These are phyloP conservation scores for Condylostoma magnum DNA, from an alignment of 169 alveolate species.

Conservation along the genomic window DNA sequence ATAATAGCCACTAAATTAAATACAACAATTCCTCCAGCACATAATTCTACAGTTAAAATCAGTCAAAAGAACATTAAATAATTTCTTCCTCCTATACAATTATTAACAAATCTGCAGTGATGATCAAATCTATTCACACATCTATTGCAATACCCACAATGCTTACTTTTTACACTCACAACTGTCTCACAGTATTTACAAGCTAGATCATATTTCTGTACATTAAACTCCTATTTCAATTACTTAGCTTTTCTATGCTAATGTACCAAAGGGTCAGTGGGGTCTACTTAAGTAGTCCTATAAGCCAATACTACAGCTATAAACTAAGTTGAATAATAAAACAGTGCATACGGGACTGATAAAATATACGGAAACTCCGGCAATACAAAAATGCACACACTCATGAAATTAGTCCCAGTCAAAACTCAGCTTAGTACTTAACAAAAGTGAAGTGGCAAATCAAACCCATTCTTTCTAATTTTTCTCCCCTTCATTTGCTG, in stretches of 20 bases:
- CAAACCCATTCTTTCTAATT: too few relatives aligned
- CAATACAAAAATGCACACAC: too few relatives aligned
- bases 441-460: too few relatives aligned
- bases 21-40: too few relatives aligned
- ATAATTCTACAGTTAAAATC: neutral
- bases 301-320: slow-evolving; percentile 13
- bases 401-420: too few relatives aligned
- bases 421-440: too few relatives aligned
- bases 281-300: slow-evolving; percentile 27
- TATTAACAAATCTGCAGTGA: slow-evolving; percentile 51
- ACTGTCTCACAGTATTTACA: slow-evolving; percentile 33
- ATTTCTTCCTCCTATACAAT: slow-evolving; percentile 55
- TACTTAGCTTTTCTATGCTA: neutral
- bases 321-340: neutral
- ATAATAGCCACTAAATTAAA: too few relatives aligned
- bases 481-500: too few relatives aligned
- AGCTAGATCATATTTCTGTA: slow-evolving; percentile 17
- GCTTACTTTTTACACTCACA: slow-evolving; percentile 34
- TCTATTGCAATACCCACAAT: slow-evolving; percentile 44
- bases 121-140: slow-evolving; percentile 42
- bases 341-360: too few relatives aligned
- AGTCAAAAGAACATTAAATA: slow-evolving; percentile 30
- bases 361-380: too few relatives aligned
- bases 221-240: slow-evolving; percentile 25
- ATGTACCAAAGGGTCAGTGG: slow-evolving; percentile 35